Base-by-base conservation (phyloP, 176 grass and related monocot genomes). In the Metroxylon sagu region DNA sequence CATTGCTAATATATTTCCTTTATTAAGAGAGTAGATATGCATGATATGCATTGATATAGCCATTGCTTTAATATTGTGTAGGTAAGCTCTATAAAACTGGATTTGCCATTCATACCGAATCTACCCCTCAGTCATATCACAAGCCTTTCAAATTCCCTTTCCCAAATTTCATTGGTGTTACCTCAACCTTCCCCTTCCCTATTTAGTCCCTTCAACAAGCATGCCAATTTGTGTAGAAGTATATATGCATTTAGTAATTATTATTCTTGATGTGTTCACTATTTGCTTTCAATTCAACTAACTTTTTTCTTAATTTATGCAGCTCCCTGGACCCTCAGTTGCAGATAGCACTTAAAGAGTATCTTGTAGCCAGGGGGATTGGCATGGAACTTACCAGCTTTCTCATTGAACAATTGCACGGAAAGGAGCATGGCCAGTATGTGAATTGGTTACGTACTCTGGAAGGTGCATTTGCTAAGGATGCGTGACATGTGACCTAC, bases 401-500 rank as follows among this genome's bases (percentile, higher is more conserved):
- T 19, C 71, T 93, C 48, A 58, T 66, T 5, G 29, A 70, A 23
- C 80, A 93, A 54, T 70, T 93, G 62, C 35, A 67, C 29, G 59
- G 53, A 54, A 94, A 88, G 75, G 89, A 94, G 77, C 77, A 51
- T 1, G 4, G 2, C 54, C 84, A 94, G 56, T 88, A 93, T 18
- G 60, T 85, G 59, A 76, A 61, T 54, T 94, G 84, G 89, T 54
- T 88, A 31, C 72, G 29, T 54, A 58, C 63, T 29, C 17, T 88
- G 68, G 77, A 88, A 76, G 14, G 25, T 16, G 29, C 49, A 12
- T 70, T 85, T n/a, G 52, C 49, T 26, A 79, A 78, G 52, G 28
- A 79, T 64, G 50, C 52, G 26, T 72, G 18, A 75, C 39, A 77
- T 77, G 64, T 3, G 35, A 43, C 35, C 8, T 43, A 12, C 10